Base-by-base conservation (phyloP, 106 monocot genomes). In the Hemerocallis citrina region DNA sequence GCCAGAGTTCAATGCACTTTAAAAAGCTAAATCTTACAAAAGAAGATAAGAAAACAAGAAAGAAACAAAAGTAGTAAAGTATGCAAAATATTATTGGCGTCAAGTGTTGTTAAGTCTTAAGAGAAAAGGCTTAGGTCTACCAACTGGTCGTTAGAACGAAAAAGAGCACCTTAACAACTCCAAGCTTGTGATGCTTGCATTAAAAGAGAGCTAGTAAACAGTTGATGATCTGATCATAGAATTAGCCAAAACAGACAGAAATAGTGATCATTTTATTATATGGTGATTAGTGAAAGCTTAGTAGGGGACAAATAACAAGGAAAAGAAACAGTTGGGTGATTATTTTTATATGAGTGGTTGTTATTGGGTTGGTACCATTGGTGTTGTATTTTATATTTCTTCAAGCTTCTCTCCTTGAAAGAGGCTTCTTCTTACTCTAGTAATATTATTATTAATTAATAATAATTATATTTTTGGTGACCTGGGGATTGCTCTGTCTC, bases 111-210 rank as follows among this genome's bases (percentile, higher is more conserved):
- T 45, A 33, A 4, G 27, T 54, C 55, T 79, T 71, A 79, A 75
- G 81, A 57, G 65, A 66, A 38, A 64, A n/a, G 79, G 72, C 76
- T 91, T 83, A 83, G 91, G 85, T 91, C 82, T 71, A 91, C 91
- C 91, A 74, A 91, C 91, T 83, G 83, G 91, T 91, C 30, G 91
- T 91, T 91, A 86, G 76, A 39, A 66, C n/a, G 82, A 82, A 73
- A 62, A 60, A 62, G 64, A 73, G 80, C 75, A 60, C 74, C 77
- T 72, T 78, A 85, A 85, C 81, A 68, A 78, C 51, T 63, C 49
- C 55, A 70, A 35, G 38, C 55, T 57, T 33, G 52, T 56, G 17
- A 49, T n/a, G n/a, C 62, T 72, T 81, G 50, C 75, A 59, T 41
- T 32, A 52, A 50, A 71, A 75, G 57, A 59, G 49, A 68, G 55